Evolutionary conservation across 768 basidiomycete species (phyloP).

Genomic region (Tulasnella sp.): DNA sequence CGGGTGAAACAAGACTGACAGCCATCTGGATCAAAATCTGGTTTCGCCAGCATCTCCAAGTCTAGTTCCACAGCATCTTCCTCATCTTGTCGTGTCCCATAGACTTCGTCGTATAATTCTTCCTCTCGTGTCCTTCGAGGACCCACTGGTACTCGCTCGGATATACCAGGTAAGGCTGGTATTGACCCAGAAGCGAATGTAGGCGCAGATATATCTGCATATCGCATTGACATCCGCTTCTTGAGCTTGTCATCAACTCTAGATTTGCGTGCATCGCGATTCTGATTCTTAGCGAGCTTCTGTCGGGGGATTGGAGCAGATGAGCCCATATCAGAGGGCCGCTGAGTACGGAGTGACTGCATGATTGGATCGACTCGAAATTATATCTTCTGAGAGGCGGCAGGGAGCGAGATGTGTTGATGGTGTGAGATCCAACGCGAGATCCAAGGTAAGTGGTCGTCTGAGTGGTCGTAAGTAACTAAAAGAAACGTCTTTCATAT

Average conservation of each 20-base stretch:
- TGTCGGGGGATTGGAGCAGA: too few relatives aligned
- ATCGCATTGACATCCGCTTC: conserved; percentile 91
- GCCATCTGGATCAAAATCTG: conserved; percentile 75
- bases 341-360: too few relatives aligned
- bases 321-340: too few relatives aligned
- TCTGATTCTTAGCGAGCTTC: too few relatives aligned
- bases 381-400: too few relatives aligned
- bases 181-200: conserved; percentile 35
- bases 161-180: conserved; percentile 48
- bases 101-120: conserved; percentile 25
- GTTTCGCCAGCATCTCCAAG: conserved; percentile 51
- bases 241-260: conserved; percentile 80
- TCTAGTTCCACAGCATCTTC: conserved; percentile 40
- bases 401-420: too few relatives aligned
- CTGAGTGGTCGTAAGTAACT: too few relatives aligned
- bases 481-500: too few relatives aligned
- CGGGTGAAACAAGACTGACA: conserved; percentile 42
- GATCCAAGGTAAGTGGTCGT: too few relatives aligned
- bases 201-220: conserved; percentile 67
- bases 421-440: too few relatives aligned
- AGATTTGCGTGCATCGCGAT: conserved; percentile 31
- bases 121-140: conserved; percentile 34
- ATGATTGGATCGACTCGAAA: too few relatives aligned
- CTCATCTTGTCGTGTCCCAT: conserved; percentile 20
- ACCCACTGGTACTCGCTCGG: conserved; percentile 29